These are phyloP conservation scores for Metahyphopichia silvanorum DNA, from an alignment of 805 yeast species.

Conservation along the genomic window DNA sequence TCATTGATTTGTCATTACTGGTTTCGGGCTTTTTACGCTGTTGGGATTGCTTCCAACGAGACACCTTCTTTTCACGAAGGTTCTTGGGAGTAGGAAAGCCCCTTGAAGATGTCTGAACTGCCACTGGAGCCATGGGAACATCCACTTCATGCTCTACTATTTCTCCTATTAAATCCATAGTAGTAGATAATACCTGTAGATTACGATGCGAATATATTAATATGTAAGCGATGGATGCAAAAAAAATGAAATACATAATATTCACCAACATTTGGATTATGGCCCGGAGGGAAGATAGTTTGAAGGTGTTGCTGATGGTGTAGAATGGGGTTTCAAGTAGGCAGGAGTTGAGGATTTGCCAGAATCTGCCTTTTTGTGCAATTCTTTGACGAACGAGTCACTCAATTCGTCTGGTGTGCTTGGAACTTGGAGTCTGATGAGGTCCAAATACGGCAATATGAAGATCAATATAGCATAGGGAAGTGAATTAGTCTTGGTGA, in stretches of 20 bases:
- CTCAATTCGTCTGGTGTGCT: neutral
- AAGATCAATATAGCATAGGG: too few relatives aligned
- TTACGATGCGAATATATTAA: too few relatives aligned
- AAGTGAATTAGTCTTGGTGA: conserved; percentile 11
- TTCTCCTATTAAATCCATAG: conserved; percentile 72
- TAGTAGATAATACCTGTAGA: too few relatives aligned
- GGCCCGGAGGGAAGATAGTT: neutral
- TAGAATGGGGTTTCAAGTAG: too few relatives aligned
- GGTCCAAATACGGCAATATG: conserved; percentile 21
- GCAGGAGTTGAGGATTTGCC: neutral
- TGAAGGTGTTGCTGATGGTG: too few relatives aligned
- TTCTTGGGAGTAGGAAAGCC: conserved; percentile 36
- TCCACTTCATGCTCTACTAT: conserved; percentile 59
- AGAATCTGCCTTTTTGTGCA: neutral
- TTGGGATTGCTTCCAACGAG: conserved; percentile 49
- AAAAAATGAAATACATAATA: too few relatives aligned
- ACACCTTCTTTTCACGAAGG: conserved; percentile 28
- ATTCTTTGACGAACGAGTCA: neutral
- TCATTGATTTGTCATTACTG: conserved; percentile 19
- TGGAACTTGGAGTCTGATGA: conserved; percentile 1
- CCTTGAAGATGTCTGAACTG: conserved; percentile 10
- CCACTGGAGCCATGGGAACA: conserved; percentile 30
- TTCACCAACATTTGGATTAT: too few relatives aligned
- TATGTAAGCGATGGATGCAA: too few relatives aligned
- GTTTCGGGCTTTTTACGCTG: conserved; percentile 25